These are phyloP conservation scores for Colletotrichum tofieldiae DNA, from an alignment of 2,329 filamentous ascomycete genomes.

Conservation along the genomic window DNA sequence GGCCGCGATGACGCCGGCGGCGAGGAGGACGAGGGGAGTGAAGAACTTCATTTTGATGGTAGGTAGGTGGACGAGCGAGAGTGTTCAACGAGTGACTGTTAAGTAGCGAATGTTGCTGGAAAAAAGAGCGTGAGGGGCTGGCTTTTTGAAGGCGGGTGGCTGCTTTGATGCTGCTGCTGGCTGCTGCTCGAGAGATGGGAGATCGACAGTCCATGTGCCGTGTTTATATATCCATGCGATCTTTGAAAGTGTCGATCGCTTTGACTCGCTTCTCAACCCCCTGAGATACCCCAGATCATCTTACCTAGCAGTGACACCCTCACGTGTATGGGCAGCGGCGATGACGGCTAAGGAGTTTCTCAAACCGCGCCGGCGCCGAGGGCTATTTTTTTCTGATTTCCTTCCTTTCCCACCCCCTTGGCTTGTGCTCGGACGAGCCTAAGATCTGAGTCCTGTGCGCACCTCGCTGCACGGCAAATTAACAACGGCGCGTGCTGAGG, in stretches of 20 bases:
- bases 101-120: conserved; percentile 14
- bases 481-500: conserved; percentile 34
- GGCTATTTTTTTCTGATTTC: conserved; percentile 22
- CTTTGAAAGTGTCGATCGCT: conserved; percentile 12
- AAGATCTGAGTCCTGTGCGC: conserved; percentile 24
- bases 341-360: neutral
- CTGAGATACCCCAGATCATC: conserved; percentile 40
- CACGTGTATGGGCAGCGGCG: conserved; percentile 10
- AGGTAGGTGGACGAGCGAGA: neutral
- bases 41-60: conserved; percentile 34
- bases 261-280: conserved; percentile 22
- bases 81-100: neutral
- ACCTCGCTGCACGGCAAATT: conserved; percentile 21
- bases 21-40: conserved; percentile 33
- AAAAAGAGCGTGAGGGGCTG: conserved; percentile 16
- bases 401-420: conserved; percentile 6
- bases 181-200: conserved; percentile 3
- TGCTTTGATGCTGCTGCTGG: conserved; percentile 22
- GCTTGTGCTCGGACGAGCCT: conserved; percentile 24
- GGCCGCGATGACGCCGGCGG: conserved; percentile 30
- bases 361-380: conserved; percentile 31
- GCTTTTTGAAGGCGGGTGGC: conserved; percentile 23
- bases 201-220: conserved; percentile 20
- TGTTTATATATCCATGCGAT: conserved; percentile 37
- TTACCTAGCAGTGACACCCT: conserved; percentile 3